Conservation (phyloP, 2,329 filamentous ascomycete species). For the Pseudogymnoascus sp. region DNA sequence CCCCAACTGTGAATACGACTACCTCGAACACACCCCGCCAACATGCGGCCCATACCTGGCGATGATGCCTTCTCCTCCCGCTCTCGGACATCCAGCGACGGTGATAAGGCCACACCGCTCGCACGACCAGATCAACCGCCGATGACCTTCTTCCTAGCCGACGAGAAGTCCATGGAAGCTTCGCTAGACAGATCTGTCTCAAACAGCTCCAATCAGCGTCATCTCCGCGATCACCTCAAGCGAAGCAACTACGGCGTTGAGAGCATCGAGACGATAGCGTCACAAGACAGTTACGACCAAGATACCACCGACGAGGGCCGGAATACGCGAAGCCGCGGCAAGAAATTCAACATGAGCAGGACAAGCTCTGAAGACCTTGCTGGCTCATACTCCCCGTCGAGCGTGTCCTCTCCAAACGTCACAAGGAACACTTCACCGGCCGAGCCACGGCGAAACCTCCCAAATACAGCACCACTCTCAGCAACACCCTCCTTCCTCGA, state of each 20-base stretch:
- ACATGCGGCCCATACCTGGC: conserved; percentile 40
- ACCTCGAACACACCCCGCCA: conserved; percentile 9
- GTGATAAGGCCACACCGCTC: conserved; percentile 32
- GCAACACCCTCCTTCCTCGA: conserved; percentile 38
- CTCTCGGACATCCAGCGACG: conserved; percentile 30
- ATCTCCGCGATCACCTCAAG: conserved; percentile 31
- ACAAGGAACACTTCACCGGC: conserved; percentile 29
- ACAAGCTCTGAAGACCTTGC: conserved; percentile 21
- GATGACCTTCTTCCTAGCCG: conserved; percentile 46
- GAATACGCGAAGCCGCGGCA: background rate
- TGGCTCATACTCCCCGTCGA: conserved; percentile 25
- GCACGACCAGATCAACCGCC: conserved; percentile 28
- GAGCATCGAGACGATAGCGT: conserved; percentile 28
- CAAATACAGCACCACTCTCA: conserved; percentile 31
- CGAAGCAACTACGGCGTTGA: conserved; percentile 27
- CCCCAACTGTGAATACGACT: background rate
- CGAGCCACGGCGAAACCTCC: conserved; percentile 20
- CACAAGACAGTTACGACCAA: conserved; percentile 22
- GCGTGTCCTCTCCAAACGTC: conserved; percentile 26
- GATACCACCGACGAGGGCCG: conserved; percentile 18
- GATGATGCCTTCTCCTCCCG: conserved; percentile 36
- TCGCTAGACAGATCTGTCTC: conserved; percentile 28
- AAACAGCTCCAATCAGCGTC: conserved; percentile 23
- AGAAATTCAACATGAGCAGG: background rate
- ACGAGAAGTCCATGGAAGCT: conserved; percentile 41